Evolutionary conservation across 164 flowering plant species (phyloP).

Genomic region (Kingdonia uniflora): DNA sequence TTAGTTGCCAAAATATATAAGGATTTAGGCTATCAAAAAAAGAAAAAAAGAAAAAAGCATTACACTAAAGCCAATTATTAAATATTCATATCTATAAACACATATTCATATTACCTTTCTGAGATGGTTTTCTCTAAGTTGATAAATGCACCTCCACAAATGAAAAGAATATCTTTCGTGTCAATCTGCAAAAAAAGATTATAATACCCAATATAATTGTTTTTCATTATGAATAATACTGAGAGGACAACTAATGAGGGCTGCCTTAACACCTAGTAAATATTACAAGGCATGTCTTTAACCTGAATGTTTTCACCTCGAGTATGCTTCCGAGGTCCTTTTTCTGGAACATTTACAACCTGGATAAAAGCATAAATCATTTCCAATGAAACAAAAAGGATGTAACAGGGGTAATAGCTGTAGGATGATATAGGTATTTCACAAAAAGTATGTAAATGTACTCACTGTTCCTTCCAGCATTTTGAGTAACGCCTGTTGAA

Average conservation of each 20-base stretch:
- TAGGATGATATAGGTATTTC: background rate
- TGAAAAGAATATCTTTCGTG: slow-evolving; percentile 92
- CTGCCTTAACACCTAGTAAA: too few relatives aligned
- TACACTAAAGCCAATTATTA: too few relatives aligned
- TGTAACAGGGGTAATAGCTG: too few relatives aligned
- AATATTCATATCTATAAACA: too few relatives aligned
- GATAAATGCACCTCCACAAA: slow-evolving; percentile 92
- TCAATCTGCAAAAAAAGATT: slow-evolving; percentile 52
- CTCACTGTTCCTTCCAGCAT: slow-evolving; percentile 99
- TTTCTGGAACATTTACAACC: slow-evolving; percentile 95
- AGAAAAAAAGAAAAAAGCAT: background rate
- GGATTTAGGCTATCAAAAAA: slow-evolving; percentile 9
- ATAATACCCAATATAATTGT: background rate
- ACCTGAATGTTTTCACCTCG: slow-evolving; percentile 98
- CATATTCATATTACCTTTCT: slow-evolving; percentile 53
- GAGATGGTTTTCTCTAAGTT: slow-evolving; percentile 94
- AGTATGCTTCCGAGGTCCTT: slow-evolving; percentile 93
- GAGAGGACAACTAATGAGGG: too few relatives aligned
- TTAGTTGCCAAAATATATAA: slow-evolving; percentile 1
- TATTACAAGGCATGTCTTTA: too few relatives aligned
- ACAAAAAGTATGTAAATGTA: slow-evolving; percentile 8
- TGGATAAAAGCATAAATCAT: slow-evolving; percentile 14
- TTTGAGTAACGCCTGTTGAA: slow-evolving; percentile 89
- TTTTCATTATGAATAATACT: background rate
- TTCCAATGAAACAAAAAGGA: background rate